These are phyloP conservation scores for Rhizopogon vesiculosus DNA, from an alignment of 768 basidiomycete species.

Conservation along the genomic window DNA sequence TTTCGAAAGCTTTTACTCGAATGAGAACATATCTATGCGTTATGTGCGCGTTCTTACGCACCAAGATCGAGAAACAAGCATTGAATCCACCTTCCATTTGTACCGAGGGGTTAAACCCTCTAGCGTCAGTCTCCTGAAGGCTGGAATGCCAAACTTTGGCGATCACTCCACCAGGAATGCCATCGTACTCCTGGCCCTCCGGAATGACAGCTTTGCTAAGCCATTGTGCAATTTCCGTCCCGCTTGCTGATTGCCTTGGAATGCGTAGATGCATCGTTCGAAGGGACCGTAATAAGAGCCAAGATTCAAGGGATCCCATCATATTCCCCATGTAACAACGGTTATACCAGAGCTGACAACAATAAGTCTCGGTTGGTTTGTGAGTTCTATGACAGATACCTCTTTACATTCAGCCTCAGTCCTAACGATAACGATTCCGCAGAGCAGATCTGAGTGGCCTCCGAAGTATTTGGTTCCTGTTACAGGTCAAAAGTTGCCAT, in stretches of 20 bases:
- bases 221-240: slow-evolving; percentile 73
- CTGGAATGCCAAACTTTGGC: slow-evolving; percentile 55
- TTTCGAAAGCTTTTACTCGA: slow-evolving; percentile 40
- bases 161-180: too few species aligned
- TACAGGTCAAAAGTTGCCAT: background rate
- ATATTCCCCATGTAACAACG: slow-evolving; percentile 59
- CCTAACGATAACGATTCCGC: slow-evolving; percentile 72
- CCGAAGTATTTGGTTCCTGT: slow-evolving; percentile 82
- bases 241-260: slow-evolving; percentile 71
- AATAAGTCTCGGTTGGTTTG: background rate
- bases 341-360: slow-evolving; percentile 53
- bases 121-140: slow-evolving; percentile 55
- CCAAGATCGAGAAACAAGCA: slow-evolving; percentile 67
- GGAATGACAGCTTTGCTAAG: slow-evolving; percentile 47
- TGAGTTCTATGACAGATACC: slow-evolving; percentile 32
- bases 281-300: slow-evolving; percentile 80
- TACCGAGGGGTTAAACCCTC: slow-evolving; percentile 58
- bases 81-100: slow-evolving; percentile 80
- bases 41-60: slow-evolving; percentile 24
- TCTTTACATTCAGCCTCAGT: slow-evolving; percentile 58
- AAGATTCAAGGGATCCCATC: slow-evolving; percentile 78
- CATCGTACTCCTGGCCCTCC: slow-evolving; percentile 48
- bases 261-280: slow-evolving; percentile 80
- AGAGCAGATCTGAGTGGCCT: slow-evolving; percentile 80
- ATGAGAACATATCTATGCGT: background rate